These are phyloP conservation scores for Boletus sp. DNA, from an alignment of 1,284 basidiomycete species.

Conservation along the genomic window DNA sequence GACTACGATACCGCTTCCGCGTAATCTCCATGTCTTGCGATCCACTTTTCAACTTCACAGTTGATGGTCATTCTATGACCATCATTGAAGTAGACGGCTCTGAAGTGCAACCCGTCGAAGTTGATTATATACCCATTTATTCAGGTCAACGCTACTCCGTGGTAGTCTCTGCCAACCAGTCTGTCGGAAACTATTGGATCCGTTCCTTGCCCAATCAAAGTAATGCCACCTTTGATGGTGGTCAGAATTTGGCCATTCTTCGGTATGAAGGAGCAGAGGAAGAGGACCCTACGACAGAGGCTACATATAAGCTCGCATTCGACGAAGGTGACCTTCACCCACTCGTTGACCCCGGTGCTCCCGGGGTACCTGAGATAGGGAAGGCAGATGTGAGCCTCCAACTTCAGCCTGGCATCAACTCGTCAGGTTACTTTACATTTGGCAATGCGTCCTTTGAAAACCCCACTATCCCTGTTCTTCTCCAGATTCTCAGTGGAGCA, in stretches of 20 bases:
- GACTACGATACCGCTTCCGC: slow-evolving; percentile 38
- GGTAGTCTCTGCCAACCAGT: slow-evolving; percentile 38
- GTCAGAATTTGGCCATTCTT: slow-evolving; percentile 55
- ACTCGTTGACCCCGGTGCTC: slow-evolving; percentile 36
- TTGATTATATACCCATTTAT: slow-evolving; percentile 45
- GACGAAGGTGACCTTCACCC: slow-evolving; percentile 41
- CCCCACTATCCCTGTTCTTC: slow-evolving; percentile 38
- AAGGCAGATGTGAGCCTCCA: slow-evolving; percentile 34
- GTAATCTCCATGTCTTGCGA: slow-evolving; percentile 41
- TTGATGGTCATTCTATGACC: slow-evolving; percentile 44
- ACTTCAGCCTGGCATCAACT: slow-evolving; percentile 20
- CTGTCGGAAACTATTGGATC: slow-evolving; percentile 50
- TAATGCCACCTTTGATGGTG: slow-evolving; percentile 35
- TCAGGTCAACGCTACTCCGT: slow-evolving; percentile 46
- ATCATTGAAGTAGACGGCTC: slow-evolving; percentile 39
- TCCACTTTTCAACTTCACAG: slow-evolving; percentile 43
- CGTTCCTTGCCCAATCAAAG: slow-evolving; percentile 28
- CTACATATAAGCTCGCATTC: slow-evolving; percentile 35
- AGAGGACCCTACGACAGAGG: slow-evolving; percentile 45
- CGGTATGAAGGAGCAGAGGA: slow-evolving; percentile 52
- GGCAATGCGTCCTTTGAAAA: slow-evolving; percentile 23
- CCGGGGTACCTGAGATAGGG: slow-evolving; percentile 35
- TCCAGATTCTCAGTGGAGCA: slow-evolving; percentile 45
- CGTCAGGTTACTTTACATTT: slow-evolving; percentile 7
- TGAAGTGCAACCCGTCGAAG: slow-evolving; percentile 42